Conservation (phyloP, 1,139 yeast species). For the Hansenula anomala region DNA sequence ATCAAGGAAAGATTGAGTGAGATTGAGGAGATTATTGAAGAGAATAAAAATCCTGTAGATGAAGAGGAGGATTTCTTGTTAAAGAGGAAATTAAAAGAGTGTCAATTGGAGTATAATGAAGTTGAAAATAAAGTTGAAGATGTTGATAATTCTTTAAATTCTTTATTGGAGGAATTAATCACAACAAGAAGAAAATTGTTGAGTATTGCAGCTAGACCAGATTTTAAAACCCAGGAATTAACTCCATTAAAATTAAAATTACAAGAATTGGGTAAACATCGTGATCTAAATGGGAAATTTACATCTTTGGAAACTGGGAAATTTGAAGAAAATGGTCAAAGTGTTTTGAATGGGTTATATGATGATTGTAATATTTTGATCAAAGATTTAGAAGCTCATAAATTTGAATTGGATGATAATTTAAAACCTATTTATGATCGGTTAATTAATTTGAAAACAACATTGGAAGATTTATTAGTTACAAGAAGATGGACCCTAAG, state of each 20-base stretch:
- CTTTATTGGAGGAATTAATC: slow-evolving; percentile 47
- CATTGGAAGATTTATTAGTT: slow-evolving; percentile 73
- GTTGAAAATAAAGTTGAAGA: slow-evolving; percentile 51
- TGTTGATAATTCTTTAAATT: slow-evolving; percentile 51
- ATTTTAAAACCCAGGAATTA: slow-evolving; percentile 27
- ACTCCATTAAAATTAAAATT: slow-evolving; percentile 33
- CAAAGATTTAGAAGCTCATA: slow-evolving; percentile 61
- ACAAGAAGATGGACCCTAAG: slow-evolving; percentile 97
- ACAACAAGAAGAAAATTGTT: slow-evolving; percentile 49
- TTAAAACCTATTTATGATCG: slow-evolving; percentile 47
- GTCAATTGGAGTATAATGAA: slow-evolving; percentile 47
- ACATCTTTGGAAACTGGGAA: slow-evolving; percentile 31
- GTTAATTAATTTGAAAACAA: slow-evolving; percentile 61
- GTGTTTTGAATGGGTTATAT: slow-evolving; percentile 62
- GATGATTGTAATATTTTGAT: slow-evolving; percentile 80
- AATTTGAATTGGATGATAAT: slow-evolving; percentile 41
- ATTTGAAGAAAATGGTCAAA: slow-evolving; percentile 45
- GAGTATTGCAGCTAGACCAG: slow-evolving; percentile 40
- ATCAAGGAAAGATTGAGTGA: slow-evolving; percentile 67
- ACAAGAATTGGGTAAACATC: slow-evolving; percentile 35
- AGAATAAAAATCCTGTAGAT: slow-evolving; percentile 11
- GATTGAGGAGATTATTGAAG: slow-evolving; percentile 45
- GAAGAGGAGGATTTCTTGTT: slow-evolving; percentile 55
- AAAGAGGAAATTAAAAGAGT: slow-evolving; percentile 53
- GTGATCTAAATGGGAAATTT: slow-evolving; percentile 42